Conservation (phyloP, 257 asterid genomes). For the Coffea canephora region DNA sequence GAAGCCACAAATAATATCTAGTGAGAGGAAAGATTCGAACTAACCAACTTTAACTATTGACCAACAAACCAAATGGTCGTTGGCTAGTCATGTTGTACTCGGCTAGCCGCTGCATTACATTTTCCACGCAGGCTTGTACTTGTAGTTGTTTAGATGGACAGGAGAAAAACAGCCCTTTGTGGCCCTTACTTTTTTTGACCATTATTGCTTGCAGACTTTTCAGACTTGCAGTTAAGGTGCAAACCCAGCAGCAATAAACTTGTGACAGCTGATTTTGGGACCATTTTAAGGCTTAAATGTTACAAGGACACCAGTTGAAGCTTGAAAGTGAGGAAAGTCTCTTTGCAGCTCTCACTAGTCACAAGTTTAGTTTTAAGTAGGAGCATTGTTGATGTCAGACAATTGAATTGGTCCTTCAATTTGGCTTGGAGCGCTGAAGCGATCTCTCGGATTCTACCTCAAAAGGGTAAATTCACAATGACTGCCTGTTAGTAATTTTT, state of each 20-base stretch:
- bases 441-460: neutral
- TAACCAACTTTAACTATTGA: no score
- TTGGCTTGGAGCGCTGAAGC: neutral
- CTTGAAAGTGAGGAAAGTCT: neutral
- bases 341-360: neutral
- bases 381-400: neutral
- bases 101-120: neutral
- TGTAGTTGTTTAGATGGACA: neutral
- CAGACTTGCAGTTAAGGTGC: neutral
- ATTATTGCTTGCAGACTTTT: neutral
- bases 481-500: neutral
- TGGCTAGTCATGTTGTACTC: no score
- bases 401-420: neutral
- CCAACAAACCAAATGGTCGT: no score
- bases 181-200: neutral
- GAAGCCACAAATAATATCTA: no score
- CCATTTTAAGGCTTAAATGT: neutral
- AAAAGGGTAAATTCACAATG: neutral
- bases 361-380: neutral
- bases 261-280: slow-evolving; percentile 2
- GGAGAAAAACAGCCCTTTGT: neutral
- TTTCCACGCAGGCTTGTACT: neutral
- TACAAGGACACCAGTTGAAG: slow-evolving; percentile 4
- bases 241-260: neutral
- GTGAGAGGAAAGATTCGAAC: no score